Evolutionary conservation across 208 protist genomes (phyloP).

Genomic region (Trypanosoma scelopori): DNA sequence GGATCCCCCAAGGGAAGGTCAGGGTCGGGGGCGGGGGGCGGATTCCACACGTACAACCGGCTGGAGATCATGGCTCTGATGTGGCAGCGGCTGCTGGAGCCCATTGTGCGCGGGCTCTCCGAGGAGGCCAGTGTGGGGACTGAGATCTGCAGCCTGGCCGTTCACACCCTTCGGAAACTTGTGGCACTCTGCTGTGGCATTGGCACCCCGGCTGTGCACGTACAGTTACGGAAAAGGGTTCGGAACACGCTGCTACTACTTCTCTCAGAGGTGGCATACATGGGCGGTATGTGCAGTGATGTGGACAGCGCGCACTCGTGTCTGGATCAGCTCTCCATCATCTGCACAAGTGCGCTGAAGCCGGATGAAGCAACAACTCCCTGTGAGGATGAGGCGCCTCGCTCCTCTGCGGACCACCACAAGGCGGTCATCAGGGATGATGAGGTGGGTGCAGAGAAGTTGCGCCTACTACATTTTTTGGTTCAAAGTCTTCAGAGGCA

Average conservation of each 20-base stretch:
- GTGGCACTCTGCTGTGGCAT: constrained; percentile 46
- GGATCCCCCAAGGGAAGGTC: not conserved
- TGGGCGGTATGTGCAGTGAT: constrained; percentile 79
- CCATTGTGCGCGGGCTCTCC: constrained; percentile 58
- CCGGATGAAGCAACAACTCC: constrained; percentile 4
- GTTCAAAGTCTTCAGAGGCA: constrained; percentile 28
- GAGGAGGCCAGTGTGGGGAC: constrained; percentile 41
- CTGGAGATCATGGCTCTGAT: constrained; percentile 51
- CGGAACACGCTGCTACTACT: constrained; percentile 46
- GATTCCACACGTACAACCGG: not conserved
- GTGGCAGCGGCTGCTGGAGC: constrained; percentile 70
- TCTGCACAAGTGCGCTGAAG: constrained; percentile 58
- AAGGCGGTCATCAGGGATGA: not conserved
- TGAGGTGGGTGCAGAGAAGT: not conserved
- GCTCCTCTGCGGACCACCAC: not conserved
- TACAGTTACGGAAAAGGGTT: constrained; percentile 36
- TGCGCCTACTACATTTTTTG: constrained; percentile 34
- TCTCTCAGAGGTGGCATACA: constrained; percentile 69
- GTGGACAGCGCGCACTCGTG: constrained; percentile 72
- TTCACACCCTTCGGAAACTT: constrained; percentile 73
- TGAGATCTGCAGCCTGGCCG: constrained; percentile 70
- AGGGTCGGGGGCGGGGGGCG: too few species aligned
- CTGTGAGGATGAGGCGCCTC: not conserved
- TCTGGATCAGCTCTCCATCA: constrained; percentile 67
- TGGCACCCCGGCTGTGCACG: constrained; percentile 22